These are phyloP conservation scores for Urtica urens DNA, from an alignment of 306 rosid genomes.

Conservation along the genomic window DNA sequence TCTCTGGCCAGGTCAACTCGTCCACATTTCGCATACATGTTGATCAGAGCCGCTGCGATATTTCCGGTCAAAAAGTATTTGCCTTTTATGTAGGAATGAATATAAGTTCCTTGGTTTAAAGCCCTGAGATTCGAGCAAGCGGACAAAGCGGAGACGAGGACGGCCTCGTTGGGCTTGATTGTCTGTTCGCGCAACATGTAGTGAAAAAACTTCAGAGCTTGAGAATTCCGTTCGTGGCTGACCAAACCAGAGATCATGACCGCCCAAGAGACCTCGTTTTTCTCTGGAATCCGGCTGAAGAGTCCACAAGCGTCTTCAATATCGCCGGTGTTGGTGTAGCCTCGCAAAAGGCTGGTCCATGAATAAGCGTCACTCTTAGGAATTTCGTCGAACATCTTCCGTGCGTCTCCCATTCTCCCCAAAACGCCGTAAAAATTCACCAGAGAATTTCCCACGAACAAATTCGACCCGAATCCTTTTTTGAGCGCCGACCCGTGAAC, in stretches of 20 bases:
- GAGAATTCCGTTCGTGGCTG: slow-evolving; percentile 2
- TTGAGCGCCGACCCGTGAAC: slow-evolving; percentile 10
- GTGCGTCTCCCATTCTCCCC: slow-evolving; percentile 5
- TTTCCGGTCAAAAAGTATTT: neutral
- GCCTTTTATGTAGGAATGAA: slow-evolving; percentile 1
- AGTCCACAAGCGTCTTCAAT: slow-evolving; percentile 4
- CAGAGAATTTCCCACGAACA: slow-evolving; percentile 13
- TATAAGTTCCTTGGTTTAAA: slow-evolving; percentile 9
- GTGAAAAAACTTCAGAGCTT: slow-evolving; percentile 9
- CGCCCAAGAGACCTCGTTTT: slow-evolving; percentile 11
- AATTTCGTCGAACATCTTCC: slow-evolving; percentile 7
- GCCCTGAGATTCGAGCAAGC: slow-evolving; percentile 11
- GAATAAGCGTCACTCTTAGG: slow-evolving; percentile 4
- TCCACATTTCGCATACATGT: slow-evolving; percentile 15
- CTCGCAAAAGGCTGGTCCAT: slow-evolving; percentile 11
- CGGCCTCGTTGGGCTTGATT: slow-evolving; percentile 13
- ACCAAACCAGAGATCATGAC: slow-evolving; percentile 15
- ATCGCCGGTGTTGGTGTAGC: slow-evolving; percentile 1
- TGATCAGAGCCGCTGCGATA: slow-evolving; percentile 7
- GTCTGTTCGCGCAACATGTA: neutral
- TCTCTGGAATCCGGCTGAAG: neutral
- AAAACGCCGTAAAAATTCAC: slow-evolving; percentile 1
- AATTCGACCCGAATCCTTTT: slow-evolving; percentile 7
- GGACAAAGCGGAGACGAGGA: slow-evolving; percentile 10
- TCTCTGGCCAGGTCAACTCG: slow-evolving; percentile 4